Conservation (phyloP, 306 rosid species). For the Citrullus mucosospermus region DNA sequence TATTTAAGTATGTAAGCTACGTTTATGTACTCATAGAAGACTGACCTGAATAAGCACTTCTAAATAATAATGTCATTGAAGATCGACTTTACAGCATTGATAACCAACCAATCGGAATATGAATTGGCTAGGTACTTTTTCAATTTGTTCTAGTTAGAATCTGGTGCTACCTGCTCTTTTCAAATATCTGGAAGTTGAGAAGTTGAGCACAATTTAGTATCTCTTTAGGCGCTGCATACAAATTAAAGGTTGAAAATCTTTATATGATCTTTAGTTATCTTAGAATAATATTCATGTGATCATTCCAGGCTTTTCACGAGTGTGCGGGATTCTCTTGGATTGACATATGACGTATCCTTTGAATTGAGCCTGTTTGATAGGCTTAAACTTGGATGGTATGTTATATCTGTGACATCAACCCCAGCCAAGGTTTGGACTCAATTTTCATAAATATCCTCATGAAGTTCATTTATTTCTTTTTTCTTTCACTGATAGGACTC, state of each 20-base stretch:
- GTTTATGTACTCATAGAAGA: background rate
- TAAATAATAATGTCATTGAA: background rate
- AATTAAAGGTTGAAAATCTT: background rate
- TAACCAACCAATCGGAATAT: background rate
- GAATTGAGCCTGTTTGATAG: slow-evolving; percentile 86
- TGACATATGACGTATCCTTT: slow-evolving; percentile 93
- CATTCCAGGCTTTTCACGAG: slow-evolving; percentile 82
- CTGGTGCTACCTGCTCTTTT: background rate
- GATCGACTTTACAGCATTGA: background rate
- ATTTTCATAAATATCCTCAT: slow-evolving; percentile 7
- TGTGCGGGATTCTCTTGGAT: slow-evolving; percentile 90
- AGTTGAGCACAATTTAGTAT: background rate
- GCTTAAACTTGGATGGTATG: slow-evolving; percentile 94
- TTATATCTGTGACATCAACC: slow-evolving; percentile 92
- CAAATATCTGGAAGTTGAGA: background rate
- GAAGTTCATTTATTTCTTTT: background rate
- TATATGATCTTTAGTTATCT: background rate
- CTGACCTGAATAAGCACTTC: background rate
- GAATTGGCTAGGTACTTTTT: background rate
- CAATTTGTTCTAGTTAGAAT: background rate
- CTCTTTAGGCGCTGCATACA: background rate
- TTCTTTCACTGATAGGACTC: background rate
- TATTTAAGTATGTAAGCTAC: background rate
- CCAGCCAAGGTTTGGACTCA: slow-evolving; percentile 69
- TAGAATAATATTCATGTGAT: slow-evolving; percentile 3